Base-by-base conservation (phyloP, 345 rosid genomes). In the Firmiana major region DNA sequence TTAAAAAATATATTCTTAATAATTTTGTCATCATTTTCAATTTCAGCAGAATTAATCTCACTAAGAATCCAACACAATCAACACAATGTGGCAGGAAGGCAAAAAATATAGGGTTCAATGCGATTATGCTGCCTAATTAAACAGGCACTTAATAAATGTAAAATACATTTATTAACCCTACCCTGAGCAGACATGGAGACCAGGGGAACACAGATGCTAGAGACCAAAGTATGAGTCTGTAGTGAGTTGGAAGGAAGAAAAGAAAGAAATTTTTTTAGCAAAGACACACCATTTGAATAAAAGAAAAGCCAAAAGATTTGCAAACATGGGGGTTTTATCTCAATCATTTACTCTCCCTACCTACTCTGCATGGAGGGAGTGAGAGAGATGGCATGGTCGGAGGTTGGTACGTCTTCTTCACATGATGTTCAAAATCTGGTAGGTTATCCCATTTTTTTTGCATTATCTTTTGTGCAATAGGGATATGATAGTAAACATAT, bases 371-470 rank as follows among this genome's bases (percentile, higher is more conserved):
- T 17, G 71, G 26, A 43, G 71, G 15, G 19, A 38, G 21, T 17
- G 40, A 36, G 31, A 22, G 59, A 46, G 69, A 38, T 57, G 40
- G 69, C 51, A 13, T 78, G 80, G 80, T 78, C 51, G 76, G 80
- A 48, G 80, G 80, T 71, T 78, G 57, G 34, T n/a, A 22, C 34
- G 62, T 70, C 60, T 71, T 24, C 40, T 7, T 77, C 79, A 55
- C 66, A 40, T 76, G 64, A 66, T 76, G 26, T 42, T 60, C 79
- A 51, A 65, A 76, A 76, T 76, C 73, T 76, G 63, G 73, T 60
- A 22, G 77, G 28, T 60, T 59, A 59, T 60, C 16, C 4, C 12
- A 9, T 45, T 12, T 57, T 11, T 57, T 58, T 45, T 36, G 21
- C 21, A 12, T 68, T 58, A 43, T 77, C 59, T 59, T 69, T 24